Conservation (phyloP, 371 early-diverging fungal species). For the Mortierella sp. region DNA sequence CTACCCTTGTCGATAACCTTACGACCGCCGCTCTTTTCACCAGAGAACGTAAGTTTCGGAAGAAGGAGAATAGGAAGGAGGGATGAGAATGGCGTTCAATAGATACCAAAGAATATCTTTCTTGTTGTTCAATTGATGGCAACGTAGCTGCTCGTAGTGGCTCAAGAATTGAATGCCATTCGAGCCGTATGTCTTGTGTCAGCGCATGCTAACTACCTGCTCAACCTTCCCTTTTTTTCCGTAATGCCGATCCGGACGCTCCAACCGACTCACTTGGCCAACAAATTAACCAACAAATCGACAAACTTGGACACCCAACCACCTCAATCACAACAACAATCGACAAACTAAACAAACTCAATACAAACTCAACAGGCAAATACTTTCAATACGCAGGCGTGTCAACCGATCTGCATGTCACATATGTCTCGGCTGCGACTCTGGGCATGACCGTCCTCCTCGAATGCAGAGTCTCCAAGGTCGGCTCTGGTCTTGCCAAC, state of each 20-base stretch:
- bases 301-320: not conserved
- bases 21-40: slow-evolving; percentile 53
- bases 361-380: slow-evolving; percentile 34
- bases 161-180: no score
- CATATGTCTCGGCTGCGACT: slow-evolving; percentile 50
- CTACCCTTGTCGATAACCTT: slow-evolving; percentile 56
- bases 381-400: slow-evolving; percentile 52
- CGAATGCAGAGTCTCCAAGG: slow-evolving; percentile 49
- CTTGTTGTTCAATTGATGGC: no score
- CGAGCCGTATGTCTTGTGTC: not conserved
- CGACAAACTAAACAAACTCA: no score
- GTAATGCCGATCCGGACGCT: not conserved
- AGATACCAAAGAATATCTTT: not conserved
- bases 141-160: not conserved
- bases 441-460: slow-evolving; percentile 43
- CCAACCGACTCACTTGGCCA: not conserved
- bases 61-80: not conserved
- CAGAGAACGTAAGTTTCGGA: slow-evolving; percentile 37
- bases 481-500: slow-evolving; percentile 52
- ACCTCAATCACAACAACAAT: not conserved
- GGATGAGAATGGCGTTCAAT: not conserved
- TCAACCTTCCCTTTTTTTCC: not conserved
- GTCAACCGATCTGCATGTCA: slow-evolving; percentile 58
- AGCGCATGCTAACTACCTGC: not conserved
- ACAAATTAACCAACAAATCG: not conserved